Base-by-base conservation (phyloP, 208 protist species). In the Trypanosomatidae sp. region DNA sequence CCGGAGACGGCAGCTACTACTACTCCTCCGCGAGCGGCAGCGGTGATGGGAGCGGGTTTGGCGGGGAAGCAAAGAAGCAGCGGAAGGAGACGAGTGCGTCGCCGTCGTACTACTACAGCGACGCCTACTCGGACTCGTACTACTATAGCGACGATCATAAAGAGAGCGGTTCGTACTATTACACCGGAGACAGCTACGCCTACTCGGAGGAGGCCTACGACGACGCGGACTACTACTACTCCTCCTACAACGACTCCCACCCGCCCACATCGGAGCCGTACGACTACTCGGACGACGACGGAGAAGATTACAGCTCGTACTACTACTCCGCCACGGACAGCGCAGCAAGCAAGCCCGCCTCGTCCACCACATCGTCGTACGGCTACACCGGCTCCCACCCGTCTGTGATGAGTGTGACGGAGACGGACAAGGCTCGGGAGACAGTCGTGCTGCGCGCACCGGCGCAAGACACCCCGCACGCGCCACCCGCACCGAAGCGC, bases 401-500 rank as follows among this genome's bases (percentile, higher is more conserved):
- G 4, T 79, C 62, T 7, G 30, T 71, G 6, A 15, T 64, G 50
- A 50, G 22, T 52, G 41, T 8, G 22, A 9, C 7, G 30, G 22
- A n/a, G 53, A 55, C 46, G n/a, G 28, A 41, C 22, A 47, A 36
- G n/a, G n/a, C n/a, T n/a, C 82, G 89, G 53, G 82, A 90, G 17
- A 49, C 83, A 3, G 33, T 94, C 25, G 67, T 87, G 12, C 79
- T 94, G 19, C 69, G 74, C 6, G 82, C 83, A 6, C 80, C 82
- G 0, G 17, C 73, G 3, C 73, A 83, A 50, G 81, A 90, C 62
- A 53, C 73, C 2, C 86, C 84, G 10, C 59, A 56, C n/a, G 43
- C 81, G n/a, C 82, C 76, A 0, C 47, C 70, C 36, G 73, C 86
- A 13, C 86, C 86, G 28, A 79, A 80, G 36, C 75, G 75, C 25